Conservation (phyloP, 1,139 yeast species). For the Protomyces gravidus region DNA sequence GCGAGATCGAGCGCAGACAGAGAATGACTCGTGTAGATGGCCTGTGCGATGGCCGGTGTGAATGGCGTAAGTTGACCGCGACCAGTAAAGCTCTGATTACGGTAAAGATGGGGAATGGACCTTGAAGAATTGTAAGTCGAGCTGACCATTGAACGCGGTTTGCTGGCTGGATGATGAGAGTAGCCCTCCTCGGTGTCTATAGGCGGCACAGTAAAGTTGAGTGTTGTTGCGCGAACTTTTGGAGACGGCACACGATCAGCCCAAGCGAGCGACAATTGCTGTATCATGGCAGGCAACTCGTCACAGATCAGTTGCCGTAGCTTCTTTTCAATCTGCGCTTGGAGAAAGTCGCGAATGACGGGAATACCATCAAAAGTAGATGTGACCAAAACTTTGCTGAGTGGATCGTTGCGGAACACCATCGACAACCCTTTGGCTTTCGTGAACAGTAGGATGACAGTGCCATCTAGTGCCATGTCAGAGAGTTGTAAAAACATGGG, state of each 20-base stretch:
- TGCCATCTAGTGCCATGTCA: conserved; percentile 69
- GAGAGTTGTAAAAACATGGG: conserved; percentile 74
- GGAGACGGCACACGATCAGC: conserved; percentile 39
- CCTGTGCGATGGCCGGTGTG: conserved; percentile 54
- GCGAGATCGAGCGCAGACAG: conserved; percentile 29
- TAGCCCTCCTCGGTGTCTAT: conserved; percentile 1
- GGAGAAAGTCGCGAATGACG: conserved; percentile 74
- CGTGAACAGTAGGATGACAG: conserved; percentile 77
- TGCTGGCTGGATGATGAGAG: neutral
- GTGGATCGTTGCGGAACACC: conserved; percentile 83
- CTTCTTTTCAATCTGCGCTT: conserved; percentile 75
- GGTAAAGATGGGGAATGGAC: conserved; percentile 23
- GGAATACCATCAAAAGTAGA: conserved; percentile 83
- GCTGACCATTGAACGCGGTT: neutral
- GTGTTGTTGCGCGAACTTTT: conserved; percentile 14
- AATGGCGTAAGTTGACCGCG: conserved; percentile 42
- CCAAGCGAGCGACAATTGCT: conserved; percentile 69
- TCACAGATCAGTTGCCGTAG: conserved; percentile 76
- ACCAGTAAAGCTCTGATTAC: conserved; percentile 21
- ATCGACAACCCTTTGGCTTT: conserved; percentile 77
- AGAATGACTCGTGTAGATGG: conserved; percentile 51
- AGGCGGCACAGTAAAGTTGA: conserved; percentile 22
- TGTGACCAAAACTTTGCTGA: conserved; percentile 73
- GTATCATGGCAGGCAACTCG: conserved; percentile 74
- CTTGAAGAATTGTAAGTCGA: conserved; percentile 11